These are phyloP conservation scores for Fusarium albosuccineum DNA, from an alignment of 2,329 filamentous ascomycete genomes.

Conservation along the genomic window DNA sequence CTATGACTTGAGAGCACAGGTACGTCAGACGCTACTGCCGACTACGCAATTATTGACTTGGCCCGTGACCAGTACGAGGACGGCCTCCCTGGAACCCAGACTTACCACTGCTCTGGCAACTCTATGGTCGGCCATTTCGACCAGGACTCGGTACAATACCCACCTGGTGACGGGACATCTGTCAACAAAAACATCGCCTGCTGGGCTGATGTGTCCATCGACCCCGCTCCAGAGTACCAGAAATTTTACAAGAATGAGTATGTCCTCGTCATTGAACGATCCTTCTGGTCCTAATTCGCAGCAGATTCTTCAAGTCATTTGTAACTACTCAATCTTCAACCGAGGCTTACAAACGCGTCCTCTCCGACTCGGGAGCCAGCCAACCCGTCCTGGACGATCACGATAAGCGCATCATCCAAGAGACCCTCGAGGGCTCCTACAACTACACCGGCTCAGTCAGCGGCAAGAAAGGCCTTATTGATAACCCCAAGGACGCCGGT, in stretches of 20 bases:
- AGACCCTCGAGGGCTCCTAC: slow-evolving; percentile 47
- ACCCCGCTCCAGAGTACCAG: slow-evolving; percentile 46
- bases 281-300: too few species aligned
- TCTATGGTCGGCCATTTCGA: slow-evolving; percentile 49
- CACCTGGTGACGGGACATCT: slow-evolving; percentile 41
- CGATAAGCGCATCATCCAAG: slow-evolving; percentile 50
- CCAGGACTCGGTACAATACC: slow-evolving; percentile 45
- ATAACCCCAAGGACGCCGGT: slow-evolving; percentile 49
- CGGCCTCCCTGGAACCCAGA: slow-evolving; percentile 48
- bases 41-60: background rate
- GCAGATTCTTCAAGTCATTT: slow-evolving; percentile 47
- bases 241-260: slow-evolving; percentile 45
- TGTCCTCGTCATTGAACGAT: background rate
- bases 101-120: slow-evolving; percentile 52
- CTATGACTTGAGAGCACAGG: slow-evolving; percentile 37
- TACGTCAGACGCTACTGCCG: background rate
- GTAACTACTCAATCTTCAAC: slow-evolving; percentile 48
- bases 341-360: slow-evolving; percentile 52
- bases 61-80: slow-evolving; percentile 45
- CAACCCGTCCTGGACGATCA: slow-evolving; percentile 50
- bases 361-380: slow-evolving; percentile 49
- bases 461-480: slow-evolving; percentile 50
- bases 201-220: slow-evolving; percentile 48
- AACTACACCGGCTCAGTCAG: slow-evolving; percentile 49
- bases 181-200: slow-evolving; percentile 45